Conservation (phyloP, 306 rosid species). For the Lathyrus aphaca region DNA sequence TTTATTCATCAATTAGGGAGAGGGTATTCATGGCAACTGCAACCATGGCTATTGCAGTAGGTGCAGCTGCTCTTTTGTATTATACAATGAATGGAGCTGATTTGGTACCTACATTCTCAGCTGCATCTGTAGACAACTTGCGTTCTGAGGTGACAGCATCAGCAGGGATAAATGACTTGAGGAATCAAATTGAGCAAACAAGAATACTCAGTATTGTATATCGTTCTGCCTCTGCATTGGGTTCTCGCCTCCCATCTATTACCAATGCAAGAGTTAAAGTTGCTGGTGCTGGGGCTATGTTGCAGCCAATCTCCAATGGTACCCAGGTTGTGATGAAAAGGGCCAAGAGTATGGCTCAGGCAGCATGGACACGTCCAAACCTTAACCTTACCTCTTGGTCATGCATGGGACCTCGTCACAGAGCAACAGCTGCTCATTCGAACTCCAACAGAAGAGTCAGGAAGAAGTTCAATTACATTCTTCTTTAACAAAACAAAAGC, state of each 20-base stretch:
- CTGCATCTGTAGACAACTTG: conserved; percentile 92
- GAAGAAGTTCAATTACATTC: no score
- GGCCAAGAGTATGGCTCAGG: conserved; percentile 95
- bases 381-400: conserved; percentile 83
- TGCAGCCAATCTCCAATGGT: conserved; percentile 90
- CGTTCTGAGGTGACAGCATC: conserved; percentile 97
- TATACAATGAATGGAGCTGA: conserved; percentile 93
- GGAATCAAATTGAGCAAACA: conserved; percentile 90
- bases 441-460: conserved; percentile 51
- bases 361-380: conserved; percentile 90
- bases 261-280: conserved; percentile 90
- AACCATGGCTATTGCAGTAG: conserved; percentile 97
- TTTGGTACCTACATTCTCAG: conserved; percentile 94
- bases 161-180: conserved; percentile 95
- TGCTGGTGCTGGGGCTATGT: conserved; percentile 92
- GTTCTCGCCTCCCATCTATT: conserved; percentile 94
- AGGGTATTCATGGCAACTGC: conserved; percentile 84
- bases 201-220: conserved; percentile 92
- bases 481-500: no score
- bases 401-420: conserved; percentile 88
- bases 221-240: conserved; percentile 96
- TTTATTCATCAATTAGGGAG: conserved; percentile 42
- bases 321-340: conserved; percentile 97
- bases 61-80: conserved; percentile 91
- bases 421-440: conserved; percentile 48